These are phyloP conservation scores for Neurospora sp. DNA, from an alignment of 495 filamentous ascomycete genomes.

Conservation along the genomic window DNA sequence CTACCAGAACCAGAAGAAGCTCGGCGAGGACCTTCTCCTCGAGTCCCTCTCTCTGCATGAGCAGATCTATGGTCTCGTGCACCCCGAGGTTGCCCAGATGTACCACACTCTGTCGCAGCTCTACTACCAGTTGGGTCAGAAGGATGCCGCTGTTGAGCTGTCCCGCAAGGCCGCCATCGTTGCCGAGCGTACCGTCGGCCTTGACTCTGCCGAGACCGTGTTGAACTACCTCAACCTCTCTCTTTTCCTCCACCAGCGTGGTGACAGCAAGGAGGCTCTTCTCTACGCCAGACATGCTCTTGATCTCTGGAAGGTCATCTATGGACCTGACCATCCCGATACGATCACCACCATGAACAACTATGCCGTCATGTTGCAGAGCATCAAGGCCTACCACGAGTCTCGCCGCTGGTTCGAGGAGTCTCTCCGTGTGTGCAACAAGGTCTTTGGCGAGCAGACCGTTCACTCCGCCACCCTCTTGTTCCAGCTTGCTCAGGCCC, in stretches of 20 bases:
- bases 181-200: slow-evolving; percentile 84
- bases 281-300: slow-evolving; percentile 85
- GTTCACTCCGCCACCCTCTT: slow-evolving; percentile 91
- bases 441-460: slow-evolving; percentile 74
- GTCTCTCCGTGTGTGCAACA: slow-evolving; percentile 75
- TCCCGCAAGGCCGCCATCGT: slow-evolving; percentile 95
- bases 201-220: slow-evolving; percentile 89
- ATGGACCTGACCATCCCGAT: slow-evolving; percentile 87
- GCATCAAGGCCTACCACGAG: slow-evolving; percentile 81
- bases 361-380: slow-evolving; percentile 95
- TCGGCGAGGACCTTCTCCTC: slow-evolving; percentile 89
- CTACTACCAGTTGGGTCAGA: slow-evolving; percentile 93
- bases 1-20: slow-evolving; percentile 86
- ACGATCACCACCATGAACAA: slow-evolving; percentile 99
- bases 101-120: slow-evolving; percentile 93
- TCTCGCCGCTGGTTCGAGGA: slow-evolving; percentile 95
- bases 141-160: slow-evolving; percentile 86
- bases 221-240: slow-evolving; percentile 91
- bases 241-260: slow-evolving; percentile 86
- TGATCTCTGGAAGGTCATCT: slow-evolving; percentile 94
- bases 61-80: slow-evolving; percentile 96
- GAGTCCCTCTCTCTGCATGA: slow-evolving; percentile 95
- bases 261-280: slow-evolving; percentile 76
- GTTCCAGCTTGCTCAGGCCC: slow-evolving; percentile 92
- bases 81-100: slow-evolving; percentile 90